Percentiles rank a stretch among this genome's conserved stretches.
Conservation (phyloP, 768 basidiomycete species). For the Kwoniella shandongensis region DNA sequence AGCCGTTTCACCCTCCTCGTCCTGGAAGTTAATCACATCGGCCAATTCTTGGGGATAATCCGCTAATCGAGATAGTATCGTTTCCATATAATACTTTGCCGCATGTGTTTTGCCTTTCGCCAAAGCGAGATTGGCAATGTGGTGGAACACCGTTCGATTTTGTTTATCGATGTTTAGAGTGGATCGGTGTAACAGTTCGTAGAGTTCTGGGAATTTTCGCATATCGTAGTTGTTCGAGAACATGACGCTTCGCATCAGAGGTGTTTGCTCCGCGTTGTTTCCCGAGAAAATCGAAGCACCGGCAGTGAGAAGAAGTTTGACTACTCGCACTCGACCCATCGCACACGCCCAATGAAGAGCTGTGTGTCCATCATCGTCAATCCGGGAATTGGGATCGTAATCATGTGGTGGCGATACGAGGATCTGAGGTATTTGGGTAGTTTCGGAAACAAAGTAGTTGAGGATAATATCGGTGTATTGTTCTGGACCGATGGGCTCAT, state of each 20-base stretch:
- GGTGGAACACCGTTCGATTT: conserved; percentile 96
- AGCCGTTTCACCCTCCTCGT: conserved; percentile 97
- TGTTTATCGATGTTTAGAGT: conserved; percentile 98
- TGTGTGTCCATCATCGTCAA: conserved; percentile 97
- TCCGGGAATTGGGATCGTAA: conserved; percentile 92
- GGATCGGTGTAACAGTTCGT: conserved; percentile 94
- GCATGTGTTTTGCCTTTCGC: conserved; percentile 97
- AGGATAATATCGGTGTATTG: conserved; percentile 89
- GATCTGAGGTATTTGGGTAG: conserved; percentile 81
- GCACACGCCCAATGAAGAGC: conserved; percentile 98
- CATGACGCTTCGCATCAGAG: conserved; percentile 98
- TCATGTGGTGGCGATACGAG: conserved; percentile 83
- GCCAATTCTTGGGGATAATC: conserved; percentile 95
- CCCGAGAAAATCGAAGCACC: conserved; percentile 96
- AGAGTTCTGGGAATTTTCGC: conserved; percentile 95
- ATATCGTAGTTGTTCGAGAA: conserved; percentile 99
- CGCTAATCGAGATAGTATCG: conserved; percentile 76
- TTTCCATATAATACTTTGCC: conserved; percentile 98
- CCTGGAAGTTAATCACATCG: conserved; percentile 98
- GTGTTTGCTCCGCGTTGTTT: conserved; percentile 94
- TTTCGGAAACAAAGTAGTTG: conserved; percentile 98
- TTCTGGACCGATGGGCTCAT: conserved; percentile 49
- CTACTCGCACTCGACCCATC: conserved; percentile 95
- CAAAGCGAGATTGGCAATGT: conserved; percentile 95
- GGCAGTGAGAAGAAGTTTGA: conserved; percentile 87